Evolutionary conservation across 257 asterid genomes (phyloP), one percentile per base, ranked within the genome.

Genomic region (Verbascum thapsus): DNA sequence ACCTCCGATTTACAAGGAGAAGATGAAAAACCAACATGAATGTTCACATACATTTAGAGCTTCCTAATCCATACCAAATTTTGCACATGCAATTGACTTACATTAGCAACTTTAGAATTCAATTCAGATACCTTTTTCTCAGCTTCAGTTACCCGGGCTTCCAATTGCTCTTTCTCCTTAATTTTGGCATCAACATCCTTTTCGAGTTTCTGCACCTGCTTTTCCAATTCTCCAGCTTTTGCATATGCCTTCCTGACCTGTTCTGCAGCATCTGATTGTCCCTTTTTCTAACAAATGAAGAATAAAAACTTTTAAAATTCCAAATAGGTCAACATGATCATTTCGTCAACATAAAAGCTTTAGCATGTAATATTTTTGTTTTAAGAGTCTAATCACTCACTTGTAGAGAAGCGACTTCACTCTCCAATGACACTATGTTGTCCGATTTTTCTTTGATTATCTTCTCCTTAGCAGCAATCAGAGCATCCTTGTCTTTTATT

Each of bases 391-490:
- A 39, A 59, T 44, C 58, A 63, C 90, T 81, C 67, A 87, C 97
- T 64, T 74, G 81, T 19, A 83, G 74, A 76, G 92, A 78, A 60
- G 77, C 74, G 55, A 85, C 59, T 66, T 83, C 90, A 56, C 58
- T 68, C 79, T 85, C 83, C 85, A 87, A 40, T 48, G 84, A 81
- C 19, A 50, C 57, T 44, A 90, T 72, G 69, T 50, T 76, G 11
- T 80, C 78, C 20, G 85, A 78, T 56, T 78, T 85, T 63, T 80
- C 87, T 51, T 69, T 69, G 63, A 90, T 83, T 3, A 58, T 49
- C 67, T 74, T 87, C 67, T 87, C 97, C 78, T 75, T 83, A 40
- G 75, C 74, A 10, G 79, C 83, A 68, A 90, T 77, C 44, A 67
- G 39, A 49, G 30, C 84, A 51, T 85, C 96, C 74, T 80, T 90